A percentile compares a stretch with the other conserved stretches of the same genome.
These are phyloP conservation scores for Westerdykella sp. DNA, from an alignment of 2,329 filamentous ascomycete species.

Conservation along the genomic window DNA sequence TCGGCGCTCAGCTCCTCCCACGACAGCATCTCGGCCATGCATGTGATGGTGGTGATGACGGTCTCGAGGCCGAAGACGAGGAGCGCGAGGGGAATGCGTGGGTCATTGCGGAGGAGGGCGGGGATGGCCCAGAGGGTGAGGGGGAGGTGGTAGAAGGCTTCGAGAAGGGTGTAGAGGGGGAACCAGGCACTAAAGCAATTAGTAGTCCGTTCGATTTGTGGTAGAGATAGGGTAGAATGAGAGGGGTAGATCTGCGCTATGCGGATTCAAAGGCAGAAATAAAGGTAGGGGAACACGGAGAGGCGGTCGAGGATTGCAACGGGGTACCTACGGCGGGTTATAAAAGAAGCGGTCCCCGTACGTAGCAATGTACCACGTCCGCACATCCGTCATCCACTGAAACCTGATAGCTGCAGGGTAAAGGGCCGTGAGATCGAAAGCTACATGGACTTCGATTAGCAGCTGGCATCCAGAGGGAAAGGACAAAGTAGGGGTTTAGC, in stretches of 20 bases:
- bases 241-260: neutral
- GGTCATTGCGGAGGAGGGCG: slow-evolving; percentile 52
- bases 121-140: slow-evolving; percentile 54
- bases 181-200: slow-evolving; percentile 47
- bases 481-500: neutral
- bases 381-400: slow-evolving; percentile 45
- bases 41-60: slow-evolving; percentile 56
- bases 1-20: slow-evolving; percentile 39
- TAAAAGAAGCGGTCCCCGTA: slow-evolving; percentile 61
- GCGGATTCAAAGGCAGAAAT: neutral
- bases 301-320: neutral
- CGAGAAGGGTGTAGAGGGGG: slow-evolving; percentile 51
- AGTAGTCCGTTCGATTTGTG: neutral
- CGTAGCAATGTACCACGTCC: slow-evolving; percentile 53
- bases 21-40: slow-evolving; percentile 54
- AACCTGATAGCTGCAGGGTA: slow-evolving; percentile 51
- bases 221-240: neutral
- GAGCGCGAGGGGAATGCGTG: slow-evolving; percentile 53
- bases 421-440: slow-evolving; percentile 55
- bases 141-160: slow-evolving; percentile 56
- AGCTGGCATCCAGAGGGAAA: slow-evolving; percentile 1
- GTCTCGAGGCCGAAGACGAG: slow-evolving; percentile 56
- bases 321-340: slow-evolving; percentile 41
- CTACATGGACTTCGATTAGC: slow-evolving; percentile 30
- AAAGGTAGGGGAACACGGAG: neutral